Conservation (phyloP, 2,329 filamentous ascomycete genomes). For the Iodosphaeria phyllophila region DNA sequence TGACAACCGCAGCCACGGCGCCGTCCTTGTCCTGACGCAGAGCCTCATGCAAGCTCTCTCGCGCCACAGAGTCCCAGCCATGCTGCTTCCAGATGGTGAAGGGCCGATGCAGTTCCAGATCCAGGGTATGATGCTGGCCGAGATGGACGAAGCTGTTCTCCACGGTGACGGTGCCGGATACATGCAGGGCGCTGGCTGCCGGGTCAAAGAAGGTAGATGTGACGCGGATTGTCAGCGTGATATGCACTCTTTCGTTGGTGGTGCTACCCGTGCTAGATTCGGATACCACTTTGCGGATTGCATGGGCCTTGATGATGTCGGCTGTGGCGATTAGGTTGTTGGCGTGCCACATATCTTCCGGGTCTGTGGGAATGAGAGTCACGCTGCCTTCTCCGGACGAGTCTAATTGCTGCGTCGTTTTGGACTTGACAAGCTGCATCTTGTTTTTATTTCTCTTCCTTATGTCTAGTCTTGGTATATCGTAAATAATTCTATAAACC, state of each 20-base stretch:
- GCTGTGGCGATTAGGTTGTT: slow-evolving; percentile 38
- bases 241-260: slow-evolving; percentile 31
- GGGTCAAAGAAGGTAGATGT: slow-evolving; percentile 40
- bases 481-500: too few relatives aligned
- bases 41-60: slow-evolving; percentile 60
- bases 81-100: slow-evolving; percentile 75
- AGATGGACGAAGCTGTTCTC: slow-evolving; percentile 33
- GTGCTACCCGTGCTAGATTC: slow-evolving; percentile 26
- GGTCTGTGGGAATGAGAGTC: slow-evolving; percentile 20
- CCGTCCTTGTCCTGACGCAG: slow-evolving; percentile 63
- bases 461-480: too few relatives aligned
- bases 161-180: slow-evolving; percentile 31
- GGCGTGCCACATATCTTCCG: slow-evolving; percentile 36
- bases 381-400: slow-evolving; percentile 20
- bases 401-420: slow-evolving; percentile 17
- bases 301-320: slow-evolving; percentile 34
- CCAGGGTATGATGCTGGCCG: slow-evolving; percentile 43
- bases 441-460: slow-evolving; percentile 1
- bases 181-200: slow-evolving; percentile 31
- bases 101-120: slow-evolving; percentile 71
- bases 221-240: slow-evolving; percentile 36
- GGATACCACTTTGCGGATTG: slow-evolving; percentile 33
- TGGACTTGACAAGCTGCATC: slow-evolving; percentile 20
- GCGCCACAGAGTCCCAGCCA: slow-evolving; percentile 81
- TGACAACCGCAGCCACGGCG: slow-evolving; percentile 74